Percentiles rank a stretch among this genome's conserved stretches.
phyloP scores from a whole-genome alignment of 805 yeast species.

The Metschnikowia henanensis region DNA sequence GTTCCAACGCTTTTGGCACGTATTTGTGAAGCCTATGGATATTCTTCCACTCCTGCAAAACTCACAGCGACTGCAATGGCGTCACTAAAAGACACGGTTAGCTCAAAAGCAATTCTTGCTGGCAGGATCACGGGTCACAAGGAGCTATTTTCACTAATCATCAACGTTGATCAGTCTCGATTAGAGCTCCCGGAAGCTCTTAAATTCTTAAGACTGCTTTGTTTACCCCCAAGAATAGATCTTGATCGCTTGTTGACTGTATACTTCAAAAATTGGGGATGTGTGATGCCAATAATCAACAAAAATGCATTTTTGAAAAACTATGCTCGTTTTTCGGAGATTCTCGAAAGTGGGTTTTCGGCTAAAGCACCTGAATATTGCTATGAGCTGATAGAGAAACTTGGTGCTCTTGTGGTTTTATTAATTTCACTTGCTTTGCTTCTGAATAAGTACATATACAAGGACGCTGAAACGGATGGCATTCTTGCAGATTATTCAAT shows the following conservation, averaged over 20 bases:
- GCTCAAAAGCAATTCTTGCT: not conserved
- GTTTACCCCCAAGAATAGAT: constrained; percentile 49
- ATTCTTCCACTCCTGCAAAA: constrained; percentile 67
- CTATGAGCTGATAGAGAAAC: constrained; percentile 46
- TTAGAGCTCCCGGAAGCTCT: constrained; percentile 42
- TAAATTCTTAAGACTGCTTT: constrained; percentile 38
- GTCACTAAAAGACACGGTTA: constrained; percentile 44
- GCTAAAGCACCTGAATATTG: constrained; percentile 7
- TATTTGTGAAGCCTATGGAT: constrained; percentile 70
- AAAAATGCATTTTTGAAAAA: constrained; percentile 64
- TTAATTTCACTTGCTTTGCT: constrained; percentile 50
- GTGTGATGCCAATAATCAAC: constrained; percentile 66
- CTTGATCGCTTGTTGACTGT: constrained; percentile 67
- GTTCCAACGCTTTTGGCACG: constrained; percentile 71
- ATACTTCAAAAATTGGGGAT: constrained; percentile 80
- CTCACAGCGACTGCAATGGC: constrained; percentile 72
- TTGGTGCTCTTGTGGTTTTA: constrained; percentile 53
- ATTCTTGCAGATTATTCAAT: constrained; percentile 15
- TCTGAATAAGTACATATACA: constrained; percentile 38
- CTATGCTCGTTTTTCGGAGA: constrained; percentile 48
- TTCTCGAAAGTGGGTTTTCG: constrained; percentile 42
- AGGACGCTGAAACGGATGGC: constrained; percentile 12
- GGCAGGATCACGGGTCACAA: constrained; percentile 15
- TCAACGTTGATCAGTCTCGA: constrained; percentile 27
- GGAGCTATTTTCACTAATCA: constrained; percentile 23